phyloP scores from a whole-genome alignment of 495 filamentous ascomycete species.

The Thermothielavioides terrestris region DNA sequence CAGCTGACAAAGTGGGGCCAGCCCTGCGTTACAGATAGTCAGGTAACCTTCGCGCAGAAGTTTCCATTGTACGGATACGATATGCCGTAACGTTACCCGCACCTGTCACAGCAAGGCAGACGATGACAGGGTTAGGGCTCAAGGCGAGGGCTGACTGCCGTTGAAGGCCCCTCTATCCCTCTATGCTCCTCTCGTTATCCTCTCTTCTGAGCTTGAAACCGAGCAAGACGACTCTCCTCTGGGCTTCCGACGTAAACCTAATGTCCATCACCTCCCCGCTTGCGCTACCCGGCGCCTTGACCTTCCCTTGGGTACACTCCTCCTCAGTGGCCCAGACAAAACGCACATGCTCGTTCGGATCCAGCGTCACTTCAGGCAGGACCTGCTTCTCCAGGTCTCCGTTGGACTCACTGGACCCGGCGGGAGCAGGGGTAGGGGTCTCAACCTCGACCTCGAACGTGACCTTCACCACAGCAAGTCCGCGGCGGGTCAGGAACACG shows the following conservation, averaged over 20 bases:
- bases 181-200: neutral
- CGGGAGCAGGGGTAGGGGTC: no score
- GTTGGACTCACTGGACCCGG: neutral
- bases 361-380: constrained; percentile 26
- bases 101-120: no score
- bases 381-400: neutral
- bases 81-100: no score
- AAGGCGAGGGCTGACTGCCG: neutral
- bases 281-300: constrained; percentile 1
- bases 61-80: no score
- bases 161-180: neutral
- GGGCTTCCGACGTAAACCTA: constrained; percentile 24
- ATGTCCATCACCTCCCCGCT: constrained; percentile 19
- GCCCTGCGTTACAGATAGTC: neutral
- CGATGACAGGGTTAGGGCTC: neutral
- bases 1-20: constrained; percentile 11
- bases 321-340: constrained; percentile 39
- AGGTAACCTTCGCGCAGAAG: neutral
- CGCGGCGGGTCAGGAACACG: constrained; percentile 32
- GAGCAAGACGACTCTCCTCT: constrained; percentile 20
- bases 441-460: constrained; percentile 27
- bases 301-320: constrained; percentile 25
- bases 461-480: constrained; percentile 26
- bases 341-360: constrained; percentile 37
- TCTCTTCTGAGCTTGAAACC: constrained; percentile 25